Evolutionary conservation across 1,139 yeast species (phyloP).

Genomic region (Pichia norvegensis): DNA sequence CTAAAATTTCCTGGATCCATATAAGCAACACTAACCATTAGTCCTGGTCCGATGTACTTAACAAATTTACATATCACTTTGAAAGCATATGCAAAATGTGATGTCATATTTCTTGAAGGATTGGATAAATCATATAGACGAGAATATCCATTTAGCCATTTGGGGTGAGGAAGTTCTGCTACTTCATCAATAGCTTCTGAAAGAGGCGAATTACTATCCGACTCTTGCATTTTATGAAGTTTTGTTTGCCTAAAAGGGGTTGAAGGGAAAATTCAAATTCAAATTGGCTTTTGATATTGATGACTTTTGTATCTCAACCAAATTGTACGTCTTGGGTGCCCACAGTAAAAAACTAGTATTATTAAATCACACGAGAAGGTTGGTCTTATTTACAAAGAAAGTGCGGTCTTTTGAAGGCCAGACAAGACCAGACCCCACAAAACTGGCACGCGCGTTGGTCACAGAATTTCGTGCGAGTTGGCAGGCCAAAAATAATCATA

Average conservation of each 20-base stretch:
- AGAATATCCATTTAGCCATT: neutral
- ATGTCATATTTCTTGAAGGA: neutral
- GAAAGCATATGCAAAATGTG: neutral
- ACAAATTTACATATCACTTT: conserved; percentile 40
- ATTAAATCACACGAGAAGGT: too few relatives aligned
- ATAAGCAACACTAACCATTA: conserved; percentile 91
- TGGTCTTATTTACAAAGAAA: too few relatives aligned
- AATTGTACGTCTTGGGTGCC: neutral
- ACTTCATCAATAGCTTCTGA: neutral
- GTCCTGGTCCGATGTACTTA: conserved; percentile 81
- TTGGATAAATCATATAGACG: neutral
- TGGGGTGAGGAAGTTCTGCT: neutral
- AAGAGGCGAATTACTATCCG: neutral
- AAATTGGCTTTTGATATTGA: too few relatives aligned
- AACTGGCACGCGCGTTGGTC: too few relatives aligned
- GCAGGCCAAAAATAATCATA: neutral
- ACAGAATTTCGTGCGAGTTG: too few relatives aligned
- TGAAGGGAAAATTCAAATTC: too few relatives aligned
- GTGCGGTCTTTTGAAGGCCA: neutral
- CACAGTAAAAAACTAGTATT: too few relatives aligned
- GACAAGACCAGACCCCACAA: too few relatives aligned
- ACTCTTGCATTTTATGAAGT: neutral
- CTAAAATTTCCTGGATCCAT: too few relatives aligned
- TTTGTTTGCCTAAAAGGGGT: too few relatives aligned
- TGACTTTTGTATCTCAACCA: too few relatives aligned